Base-by-base conservation (phyloP, 371 early-diverging fungal genomes). In the Rhizopus stolonifer region DNA sequence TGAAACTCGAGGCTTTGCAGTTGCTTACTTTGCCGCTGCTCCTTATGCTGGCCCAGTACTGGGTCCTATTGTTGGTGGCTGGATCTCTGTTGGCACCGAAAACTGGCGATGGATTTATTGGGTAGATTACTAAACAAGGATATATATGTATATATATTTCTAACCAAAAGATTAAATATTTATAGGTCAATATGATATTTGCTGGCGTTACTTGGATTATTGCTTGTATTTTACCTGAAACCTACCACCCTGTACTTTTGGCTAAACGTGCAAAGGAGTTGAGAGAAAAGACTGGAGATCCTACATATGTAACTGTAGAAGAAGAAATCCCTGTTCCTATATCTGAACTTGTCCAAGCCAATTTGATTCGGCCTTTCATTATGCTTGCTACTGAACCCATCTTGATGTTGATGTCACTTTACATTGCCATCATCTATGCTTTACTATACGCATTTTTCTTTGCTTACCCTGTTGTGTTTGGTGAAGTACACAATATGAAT, bases 81-180 rank as follows among this genome's bases (percentile, higher is more conserved):
- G 72, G 69, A 65, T 74, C 19, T 63, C 58, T 4, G 65, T 72
- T 33, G 70, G 70, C 22, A 67, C 72, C 7, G 54, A 61, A 18
- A 56, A 50, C 19, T 77, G 74, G 77, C 59, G 72, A 54, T 74
- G 74, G 77, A 64, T 72, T 14, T 72, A 72, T 24, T 77, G 77
- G 77, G 67, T 72, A 65, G 7, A 10, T 29, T n/a, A n/a, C n/a
- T n/a, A n/a, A n/a, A n/a, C n/a, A n/a, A n/a, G n/a, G n/a, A n/a
- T n/a, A n/a, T n/a, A n/a, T n/a, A n/a, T n/a, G n/a, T n/a, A n/a
- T n/a, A 59, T 49, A 17, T n/a, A 21, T 25, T 44, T 33, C 45
- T 54, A 53, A 13, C 21, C 9, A 17, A 11, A 26, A 40, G 15
- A 34, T 5, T 14, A 34, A 22, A 21, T 7, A 19, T 36, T 24